Evolutionary conservation across 2,329 filamentous ascomycete genomes (phyloP).

Genomic region (Dactylonectria macrodidyma): DNA sequence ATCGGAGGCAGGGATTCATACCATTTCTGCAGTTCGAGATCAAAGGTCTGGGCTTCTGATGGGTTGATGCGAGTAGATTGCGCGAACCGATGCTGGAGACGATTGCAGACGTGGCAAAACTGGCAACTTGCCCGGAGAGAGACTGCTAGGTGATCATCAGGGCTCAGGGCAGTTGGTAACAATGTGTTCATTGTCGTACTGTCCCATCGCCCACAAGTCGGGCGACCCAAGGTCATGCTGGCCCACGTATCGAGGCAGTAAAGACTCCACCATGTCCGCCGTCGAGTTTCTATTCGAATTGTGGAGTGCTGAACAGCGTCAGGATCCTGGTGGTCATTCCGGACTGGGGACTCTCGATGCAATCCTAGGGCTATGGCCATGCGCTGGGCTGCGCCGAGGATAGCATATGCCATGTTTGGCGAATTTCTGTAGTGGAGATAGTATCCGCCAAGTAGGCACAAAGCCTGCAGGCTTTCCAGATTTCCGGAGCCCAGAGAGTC

Average conservation of each 20-base stretch:
- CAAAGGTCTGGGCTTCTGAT: slow-evolving; percentile 47
- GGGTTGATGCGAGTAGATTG: slow-evolving; percentile 43
- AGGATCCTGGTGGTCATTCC: slow-evolving; percentile 53
- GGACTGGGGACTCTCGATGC: slow-evolving; percentile 69
- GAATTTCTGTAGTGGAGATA: slow-evolving; percentile 86
- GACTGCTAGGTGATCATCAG: slow-evolving; percentile 46
- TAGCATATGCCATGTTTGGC: slow-evolving; percentile 82
- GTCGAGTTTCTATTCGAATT: slow-evolving; percentile 65
- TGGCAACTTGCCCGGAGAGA: slow-evolving; percentile 46
- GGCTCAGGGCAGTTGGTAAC: slow-evolving; percentile 38
- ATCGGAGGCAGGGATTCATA: slow-evolving; percentile 41
- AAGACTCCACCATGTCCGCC: slow-evolving; percentile 81
- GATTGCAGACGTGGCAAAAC: slow-evolving; percentile 50
- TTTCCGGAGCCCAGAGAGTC: slow-evolving; percentile 72
- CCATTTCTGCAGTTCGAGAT: slow-evolving; percentile 48
- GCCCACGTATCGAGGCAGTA: slow-evolving; percentile 82
- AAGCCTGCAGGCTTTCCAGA: slow-evolving; percentile 81
- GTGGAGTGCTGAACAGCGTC: slow-evolving; percentile 57
- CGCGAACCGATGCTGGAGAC: slow-evolving; percentile 50
- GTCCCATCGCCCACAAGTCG: slow-evolving; percentile 55
- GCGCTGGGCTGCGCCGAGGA: slow-evolving; percentile 79
- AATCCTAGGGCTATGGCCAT: slow-evolving; percentile 83
- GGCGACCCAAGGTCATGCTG: slow-evolving; percentile 77
- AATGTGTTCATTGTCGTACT: slow-evolving; percentile 50
- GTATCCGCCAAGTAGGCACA: slow-evolving; percentile 80